These are phyloP conservation scores for Nyctanthes arbortristis DNA, from an alignment of 257 asterid species.

Conservation along the genomic window DNA sequence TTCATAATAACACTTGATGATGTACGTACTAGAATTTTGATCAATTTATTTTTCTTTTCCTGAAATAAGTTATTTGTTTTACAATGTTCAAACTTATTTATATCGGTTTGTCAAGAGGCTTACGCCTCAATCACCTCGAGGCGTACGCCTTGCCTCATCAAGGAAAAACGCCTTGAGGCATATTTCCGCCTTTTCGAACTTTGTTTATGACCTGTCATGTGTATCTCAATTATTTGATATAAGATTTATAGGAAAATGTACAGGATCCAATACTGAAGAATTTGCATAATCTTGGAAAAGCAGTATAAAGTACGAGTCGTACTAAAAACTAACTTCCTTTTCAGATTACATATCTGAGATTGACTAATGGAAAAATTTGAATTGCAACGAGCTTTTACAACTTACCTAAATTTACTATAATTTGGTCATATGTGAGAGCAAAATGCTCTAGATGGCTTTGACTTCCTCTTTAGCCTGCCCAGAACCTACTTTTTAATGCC, in stretches of 20 bases:
- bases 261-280: not conserved
- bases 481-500: not conserved
- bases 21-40: no score
- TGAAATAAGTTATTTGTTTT: no score
- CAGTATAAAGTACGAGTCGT: not conserved
- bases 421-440: no score
- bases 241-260: not conserved
- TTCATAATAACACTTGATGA: no score
- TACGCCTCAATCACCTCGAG: no score
- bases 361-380: not conserved
- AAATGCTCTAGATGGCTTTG: not conserved
- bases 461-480: not conserved
- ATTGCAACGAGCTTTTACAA: not conserved
- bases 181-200: no score
- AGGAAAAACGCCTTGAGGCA: no score
- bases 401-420: not conserved
- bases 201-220: not conserved
- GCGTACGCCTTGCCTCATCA: no score
- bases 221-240: not conserved
- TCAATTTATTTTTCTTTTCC: no score
- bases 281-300: not conserved
- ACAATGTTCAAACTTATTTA: no score
- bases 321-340: not conserved
- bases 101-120: no score
- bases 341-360: not conserved